Base-by-base conservation (phyloP, 352 stramenopile genomes). In the Thalassiosira hispida region DNA sequence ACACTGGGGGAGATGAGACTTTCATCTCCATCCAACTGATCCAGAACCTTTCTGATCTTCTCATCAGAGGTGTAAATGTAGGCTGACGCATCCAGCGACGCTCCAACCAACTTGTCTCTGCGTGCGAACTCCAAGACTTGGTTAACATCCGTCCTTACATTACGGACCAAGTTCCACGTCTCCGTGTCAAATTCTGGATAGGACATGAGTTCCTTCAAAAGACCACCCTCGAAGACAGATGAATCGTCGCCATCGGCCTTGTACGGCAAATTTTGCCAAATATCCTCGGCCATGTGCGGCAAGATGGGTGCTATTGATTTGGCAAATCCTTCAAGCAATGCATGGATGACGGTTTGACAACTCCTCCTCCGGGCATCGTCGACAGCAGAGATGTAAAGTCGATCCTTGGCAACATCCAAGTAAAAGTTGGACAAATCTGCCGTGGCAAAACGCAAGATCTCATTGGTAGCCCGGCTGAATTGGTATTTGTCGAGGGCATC, bases 351-450 rank as follows among this genome's bases (percentile, higher is more conserved):
- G 23, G 95, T 98, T 85, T 99, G 97, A 33, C 90, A 92, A 79
- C 86, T 92, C 62, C 87, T 74, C 59, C 96, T 95, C 56, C 95
- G 92, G 25, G 77, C 35, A 73, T 96, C 93, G 76, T 97, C 85
- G 7, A 92, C 71, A 12, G 88, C 91, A 31, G 97, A 97, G 79
- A 98, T 98, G 86, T 99, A 99, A 38, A 99, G 83, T 7, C 96
- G 91, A 79, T 99, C 97, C 81, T 99, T 99, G 35, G 95, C 93
- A 16, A 97, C 96, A 83, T 99, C 96, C 80, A 98, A 95, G 90
- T 99, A 99, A 79, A 99, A 98, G 64, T 97, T 97, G 27, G 96
- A 99, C 11, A 99, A 80, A 77, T 99, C 96, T 1, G 83, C 68
- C 0, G 93, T 95, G 25, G 95, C 92, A 81, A 98, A 99, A 64